These are phyloP conservation scores for Isatis lusitanica DNA, from an alignment of 441 rosid genomes.

Conservation along the genomic window DNA sequence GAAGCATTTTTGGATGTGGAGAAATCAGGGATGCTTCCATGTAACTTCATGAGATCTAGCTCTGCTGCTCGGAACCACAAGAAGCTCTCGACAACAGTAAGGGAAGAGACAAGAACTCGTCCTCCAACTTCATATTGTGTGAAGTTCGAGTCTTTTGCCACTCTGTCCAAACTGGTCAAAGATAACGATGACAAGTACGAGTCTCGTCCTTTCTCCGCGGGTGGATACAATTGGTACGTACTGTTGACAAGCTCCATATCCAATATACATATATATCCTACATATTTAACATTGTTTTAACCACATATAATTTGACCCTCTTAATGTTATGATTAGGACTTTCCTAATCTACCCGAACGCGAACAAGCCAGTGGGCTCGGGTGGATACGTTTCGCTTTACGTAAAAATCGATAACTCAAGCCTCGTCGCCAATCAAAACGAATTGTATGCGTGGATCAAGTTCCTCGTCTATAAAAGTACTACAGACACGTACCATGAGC, in stretches of 20 bases:
- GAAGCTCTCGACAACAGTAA: neutral
- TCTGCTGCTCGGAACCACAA: conserved; percentile 13
- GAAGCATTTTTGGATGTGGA: conserved; percentile 4
- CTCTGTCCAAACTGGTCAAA: neutral
- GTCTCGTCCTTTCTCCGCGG: conserved; percentile 26
- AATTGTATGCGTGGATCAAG: conserved; percentile 16
- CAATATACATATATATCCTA: neutral
- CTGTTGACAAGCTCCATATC: neutral
- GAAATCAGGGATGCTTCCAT: neutral
- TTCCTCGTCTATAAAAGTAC: conserved; percentile 8
- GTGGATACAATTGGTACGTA: conserved; percentile 33
- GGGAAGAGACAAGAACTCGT: conserved; percentile 8
- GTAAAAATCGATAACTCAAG: conserved; percentile 22
- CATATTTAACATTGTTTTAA: neutral
- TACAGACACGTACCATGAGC: neutral
- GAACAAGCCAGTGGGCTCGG: neutral
- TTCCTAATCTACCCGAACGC: conserved; percentile 7
- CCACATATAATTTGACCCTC: neutral
- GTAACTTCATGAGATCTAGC: neutral
- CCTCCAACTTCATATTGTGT: conserved; percentile 22
- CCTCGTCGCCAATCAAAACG: neutral
- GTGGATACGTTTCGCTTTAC: conserved; percentile 13
- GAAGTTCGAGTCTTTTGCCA: conserved; percentile 15
- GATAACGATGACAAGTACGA: conserved; percentile 9
- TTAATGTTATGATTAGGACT: neutral